A percentile compares a stretch with the other conserved stretches of the same genome.
These are phyloP conservation scores for Raddia guianensis DNA, from an alignment of 176 grass and related monocot species.

Conservation along the genomic window DNA sequence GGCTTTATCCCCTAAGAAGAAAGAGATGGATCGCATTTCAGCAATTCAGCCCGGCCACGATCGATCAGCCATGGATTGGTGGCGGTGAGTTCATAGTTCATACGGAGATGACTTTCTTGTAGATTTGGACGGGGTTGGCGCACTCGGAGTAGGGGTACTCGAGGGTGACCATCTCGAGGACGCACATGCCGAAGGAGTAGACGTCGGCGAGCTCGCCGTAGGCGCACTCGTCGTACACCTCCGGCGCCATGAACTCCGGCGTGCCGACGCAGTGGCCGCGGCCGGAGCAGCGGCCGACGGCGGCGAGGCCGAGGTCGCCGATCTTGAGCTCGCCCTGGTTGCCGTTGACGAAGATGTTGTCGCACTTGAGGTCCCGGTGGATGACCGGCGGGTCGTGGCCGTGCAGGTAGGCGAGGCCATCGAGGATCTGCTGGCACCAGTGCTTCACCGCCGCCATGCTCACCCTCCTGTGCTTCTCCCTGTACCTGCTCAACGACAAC, in stretches of 20 bases:
- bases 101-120: conserved; percentile 93
- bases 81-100: neutral
- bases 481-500: conserved; percentile 39
- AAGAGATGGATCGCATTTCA: neutral
- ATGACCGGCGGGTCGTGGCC: conserved; percentile 64
- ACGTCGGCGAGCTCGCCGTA: conserved; percentile 89
- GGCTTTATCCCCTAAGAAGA: conserved; percentile 67
- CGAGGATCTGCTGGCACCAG: conserved; percentile 81
- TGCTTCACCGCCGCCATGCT: conserved; percentile 53
- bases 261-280: conserved; percentile 64
- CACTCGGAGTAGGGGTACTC: conserved; percentile 91
- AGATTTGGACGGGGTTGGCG: conserved; percentile 78
- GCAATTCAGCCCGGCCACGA: neutral
- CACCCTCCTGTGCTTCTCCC: conserved; percentile 51
- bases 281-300: conserved; percentile 42
- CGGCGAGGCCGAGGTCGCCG: conserved; percentile 82
- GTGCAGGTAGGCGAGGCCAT: conserved; percentile 75
- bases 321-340: conserved; percentile 88
- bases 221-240: conserved; percentile 70
- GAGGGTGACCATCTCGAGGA: conserved; percentile 88
- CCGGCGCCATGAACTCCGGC: conserved; percentile 97
- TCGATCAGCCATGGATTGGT: neutral
- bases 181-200: conserved; percentile 96
- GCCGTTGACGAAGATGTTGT: conserved; percentile 91
- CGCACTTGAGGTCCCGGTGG: conserved; percentile 92